phyloP scores from a whole-genome alignment of 495 filamentous ascomycete species.

The Staphylotrichum tortipilum region DNA sequence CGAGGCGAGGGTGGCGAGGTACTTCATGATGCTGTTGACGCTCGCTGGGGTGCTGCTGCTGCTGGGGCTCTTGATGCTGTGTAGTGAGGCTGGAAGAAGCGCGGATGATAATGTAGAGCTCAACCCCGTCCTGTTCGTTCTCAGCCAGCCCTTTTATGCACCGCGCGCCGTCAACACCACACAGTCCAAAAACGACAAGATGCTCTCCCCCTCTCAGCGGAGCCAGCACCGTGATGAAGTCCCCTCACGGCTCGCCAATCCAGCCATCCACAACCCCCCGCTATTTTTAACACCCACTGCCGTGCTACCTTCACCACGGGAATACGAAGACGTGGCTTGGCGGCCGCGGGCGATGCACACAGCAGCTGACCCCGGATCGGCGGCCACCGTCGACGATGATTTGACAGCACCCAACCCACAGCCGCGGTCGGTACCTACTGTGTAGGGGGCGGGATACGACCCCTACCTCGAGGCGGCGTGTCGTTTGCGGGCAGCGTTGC shows the following conservation, averaged over 20 bases:
- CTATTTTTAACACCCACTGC: neutral
- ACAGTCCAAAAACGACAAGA: too few relatives aligned
- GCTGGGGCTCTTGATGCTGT: too few relatives aligned
- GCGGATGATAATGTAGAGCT: neutral
- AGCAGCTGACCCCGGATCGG: slow-evolving; percentile 1
- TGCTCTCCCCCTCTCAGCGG: neutral
- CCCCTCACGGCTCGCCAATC: neutral
- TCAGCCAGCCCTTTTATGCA: neutral
- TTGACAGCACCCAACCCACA: neutral
- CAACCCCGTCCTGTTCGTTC: neutral
- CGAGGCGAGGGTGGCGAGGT: slow-evolving; percentile 1
- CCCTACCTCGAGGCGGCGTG: too few relatives aligned
- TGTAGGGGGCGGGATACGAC: neutral
- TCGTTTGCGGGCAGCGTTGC: too few relatives aligned
- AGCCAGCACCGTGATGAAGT: neutral
- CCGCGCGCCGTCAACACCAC: too few relatives aligned
- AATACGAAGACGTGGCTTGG: slow-evolving; percentile 4
- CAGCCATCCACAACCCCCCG: neutral
- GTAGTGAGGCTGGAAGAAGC: too few relatives aligned
- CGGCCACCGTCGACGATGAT: neutral
- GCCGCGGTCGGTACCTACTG: too few relatives aligned
- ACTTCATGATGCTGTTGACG: slow-evolving; percentile 12
- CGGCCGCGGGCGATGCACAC: neutral
- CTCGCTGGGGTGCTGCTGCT: neutral
- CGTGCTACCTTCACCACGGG: neutral